A percentile compares a stretch with the other conserved stretches of the same genome.
These are phyloP conservation scores for Helminthosporium solani DNA, from an alignment of 2,329 filamentous ascomycete genomes.

Conservation along the genomic window DNA sequence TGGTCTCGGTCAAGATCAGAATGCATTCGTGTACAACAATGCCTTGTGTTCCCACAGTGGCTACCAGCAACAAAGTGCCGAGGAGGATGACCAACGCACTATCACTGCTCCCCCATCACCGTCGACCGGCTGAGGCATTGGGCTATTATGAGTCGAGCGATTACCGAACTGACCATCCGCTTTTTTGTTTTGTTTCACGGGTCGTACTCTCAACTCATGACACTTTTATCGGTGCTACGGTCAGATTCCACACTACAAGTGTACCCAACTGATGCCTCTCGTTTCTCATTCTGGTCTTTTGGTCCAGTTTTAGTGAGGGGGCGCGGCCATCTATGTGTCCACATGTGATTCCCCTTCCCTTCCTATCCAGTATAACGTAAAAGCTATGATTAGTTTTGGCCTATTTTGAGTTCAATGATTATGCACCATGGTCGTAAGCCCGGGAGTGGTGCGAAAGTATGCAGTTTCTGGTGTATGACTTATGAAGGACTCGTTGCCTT, in stretches of 20 bases:
- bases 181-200: neutral
- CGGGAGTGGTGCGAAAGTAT: neutral
- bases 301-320: slow-evolving; percentile 13
- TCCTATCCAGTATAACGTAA: slow-evolving; percentile 7
- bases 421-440: slow-evolving; percentile 8
- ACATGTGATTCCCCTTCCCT: slow-evolving; percentile 7
- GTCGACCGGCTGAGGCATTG: slow-evolving; percentile 23
- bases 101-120: slow-evolving; percentile 41
- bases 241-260: slow-evolving; percentile 3
- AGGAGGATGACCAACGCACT: slow-evolving; percentile 38
- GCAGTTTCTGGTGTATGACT: slow-evolving; percentile 4
- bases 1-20: slow-evolving; percentile 31
- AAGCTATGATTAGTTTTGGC: slow-evolving; percentile 16
- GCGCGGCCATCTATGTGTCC: slow-evolving; percentile 11
- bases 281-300: slow-evolving; percentile 24
- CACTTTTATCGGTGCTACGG: neutral
- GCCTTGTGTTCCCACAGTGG: slow-evolving; percentile 25
- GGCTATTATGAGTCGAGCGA: too few species aligned
- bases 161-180: too few species aligned
- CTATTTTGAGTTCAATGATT: slow-evolving; percentile 17
- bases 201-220: neutral
- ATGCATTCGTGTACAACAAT: slow-evolving; percentile 26
- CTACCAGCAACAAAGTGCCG: slow-evolving; percentile 26
- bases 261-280: slow-evolving; percentile 16
- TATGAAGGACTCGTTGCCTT: neutral